Evolutionary conservation across 495 filamentous ascomycete species (phyloP).

Genomic region (Lindgomyces ingoldianus): DNA sequence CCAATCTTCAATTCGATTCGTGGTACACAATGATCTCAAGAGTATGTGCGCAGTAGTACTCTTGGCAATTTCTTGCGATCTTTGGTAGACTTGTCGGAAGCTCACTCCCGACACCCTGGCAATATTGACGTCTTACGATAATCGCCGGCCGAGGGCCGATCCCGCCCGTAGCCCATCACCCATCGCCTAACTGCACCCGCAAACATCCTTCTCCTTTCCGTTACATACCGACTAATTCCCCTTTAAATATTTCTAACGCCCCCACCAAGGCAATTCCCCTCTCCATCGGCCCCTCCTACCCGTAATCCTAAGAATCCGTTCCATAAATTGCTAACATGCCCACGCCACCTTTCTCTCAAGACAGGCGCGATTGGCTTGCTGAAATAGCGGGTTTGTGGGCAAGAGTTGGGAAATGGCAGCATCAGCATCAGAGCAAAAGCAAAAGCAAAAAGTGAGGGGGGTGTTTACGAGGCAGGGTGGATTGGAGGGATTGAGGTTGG

Average conservation of each 20-base stretch:
- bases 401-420: constrained; percentile 2
- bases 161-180: background rate
- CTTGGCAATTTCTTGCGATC: no score
- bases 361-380: constrained; percentile 25
- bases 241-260: background rate
- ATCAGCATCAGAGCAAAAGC: background rate
- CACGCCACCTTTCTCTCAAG: constrained; percentile 27
- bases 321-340: constrained; percentile 23
- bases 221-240: no score
- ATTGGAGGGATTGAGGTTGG: constrained; percentile 51
- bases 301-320: no score
- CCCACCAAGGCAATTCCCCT: no score
- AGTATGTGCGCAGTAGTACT: no score
- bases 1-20: no score
- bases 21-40: no score
- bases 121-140: background rate
- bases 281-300: no score
- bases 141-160: background rate
- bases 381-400: constrained; percentile 15
- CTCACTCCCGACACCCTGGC: background rate
- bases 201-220: no score
- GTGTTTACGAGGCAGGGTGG: constrained; percentile 55
- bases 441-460: constrained; percentile 41
- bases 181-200: no score
- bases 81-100: no score